Base-by-base conservation (phyloP, 805 yeast genomes). In the Scheffersomyces amazonensis region DNA sequence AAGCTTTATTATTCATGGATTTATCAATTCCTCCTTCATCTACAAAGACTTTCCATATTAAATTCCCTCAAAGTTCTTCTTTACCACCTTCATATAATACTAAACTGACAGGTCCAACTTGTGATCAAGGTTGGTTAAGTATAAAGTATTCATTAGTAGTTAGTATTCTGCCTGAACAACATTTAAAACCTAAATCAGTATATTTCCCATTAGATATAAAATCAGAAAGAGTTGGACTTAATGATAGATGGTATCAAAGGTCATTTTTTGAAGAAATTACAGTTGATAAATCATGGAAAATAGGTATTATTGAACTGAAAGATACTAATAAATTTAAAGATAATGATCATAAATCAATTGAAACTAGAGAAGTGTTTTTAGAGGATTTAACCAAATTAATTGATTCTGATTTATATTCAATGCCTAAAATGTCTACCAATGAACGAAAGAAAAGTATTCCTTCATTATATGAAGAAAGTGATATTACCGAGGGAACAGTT, bases 31-130 rank as follows among this genome's bases (percentile, higher is more conserved):
- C 38, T 6, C 53, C 55, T 13, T 42, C 42, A 2, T 41, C 50
- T 1, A 23, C 46, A 1, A 50, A 50, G 34, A 25, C 43, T 3
- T 62, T 53, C 43, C 44, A 37, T 13, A 35, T 67, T 7, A 52
- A 43, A 30, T 48, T 64, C 38, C 60, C 58, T 1, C 39, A 55
- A 2, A 36, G 42, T n/a, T 35, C 38, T 6, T 45, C 47, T 12
- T 44, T 60, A 22, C 72, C 75, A 6, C 75, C 75, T 0, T 56
- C 66, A 11, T 69, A 69, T 48, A 69, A 69, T 44, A 47, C 66
- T 6, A 49, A 53, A 12, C 70, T 65, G 72, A 63, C 73, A 0
- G 70, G 71, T 0, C 49, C 60, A 1, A 53, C 55, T 3, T 55
- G 70, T 23, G 73, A 68, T 29, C 69, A 60, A 34, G 73, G 73